A percentile compares a stretch with the other conserved stretches of the same genome.
phyloP scores from a whole-genome alignment of 768 basidiomycete species.

The Pisolithus tinctorius region DNA sequence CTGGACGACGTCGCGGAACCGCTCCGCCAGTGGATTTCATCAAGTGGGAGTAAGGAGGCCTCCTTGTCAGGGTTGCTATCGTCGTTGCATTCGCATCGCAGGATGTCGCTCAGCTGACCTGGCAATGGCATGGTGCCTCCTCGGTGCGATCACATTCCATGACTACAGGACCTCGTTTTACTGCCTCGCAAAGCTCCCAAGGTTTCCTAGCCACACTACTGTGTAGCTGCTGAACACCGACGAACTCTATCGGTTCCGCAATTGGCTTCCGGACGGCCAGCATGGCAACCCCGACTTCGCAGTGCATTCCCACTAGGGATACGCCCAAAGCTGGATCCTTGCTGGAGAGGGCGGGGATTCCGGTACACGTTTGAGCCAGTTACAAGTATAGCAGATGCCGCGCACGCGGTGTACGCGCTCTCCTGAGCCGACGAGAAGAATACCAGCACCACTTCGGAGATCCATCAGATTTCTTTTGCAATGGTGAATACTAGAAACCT shows the following conservation, averaged over 20 bases:
- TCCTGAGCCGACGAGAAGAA: neutral
- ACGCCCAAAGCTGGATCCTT: neutral
- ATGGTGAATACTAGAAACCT: neutral
- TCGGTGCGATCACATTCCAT: neutral
- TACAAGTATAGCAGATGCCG: neutral
- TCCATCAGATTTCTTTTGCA: neutral
- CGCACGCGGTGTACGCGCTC: neutral
- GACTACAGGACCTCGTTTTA: neutral
- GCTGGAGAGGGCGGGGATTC: neutral
- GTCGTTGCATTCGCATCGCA: too few relatives aligned
- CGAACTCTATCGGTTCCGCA: neutral
- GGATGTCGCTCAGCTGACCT: too few relatives aligned
- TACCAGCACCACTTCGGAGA: neutral
- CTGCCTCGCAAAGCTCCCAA: neutral
- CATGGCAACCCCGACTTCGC: neutral
- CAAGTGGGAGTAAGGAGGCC: too few relatives aligned
- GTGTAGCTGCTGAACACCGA: neutral
- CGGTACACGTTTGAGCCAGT: neutral
- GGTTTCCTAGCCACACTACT: neutral
- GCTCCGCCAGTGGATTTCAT: too few relatives aligned
- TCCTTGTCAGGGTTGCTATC: too few relatives aligned
- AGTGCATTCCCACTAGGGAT: neutral
- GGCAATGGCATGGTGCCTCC: too few relatives aligned
- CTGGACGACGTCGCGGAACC: too few relatives aligned
- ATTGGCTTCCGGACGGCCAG: neutral